phyloP scores from a whole-genome alignment of 805 yeast species.

The Ogataea siamensis region DNA sequence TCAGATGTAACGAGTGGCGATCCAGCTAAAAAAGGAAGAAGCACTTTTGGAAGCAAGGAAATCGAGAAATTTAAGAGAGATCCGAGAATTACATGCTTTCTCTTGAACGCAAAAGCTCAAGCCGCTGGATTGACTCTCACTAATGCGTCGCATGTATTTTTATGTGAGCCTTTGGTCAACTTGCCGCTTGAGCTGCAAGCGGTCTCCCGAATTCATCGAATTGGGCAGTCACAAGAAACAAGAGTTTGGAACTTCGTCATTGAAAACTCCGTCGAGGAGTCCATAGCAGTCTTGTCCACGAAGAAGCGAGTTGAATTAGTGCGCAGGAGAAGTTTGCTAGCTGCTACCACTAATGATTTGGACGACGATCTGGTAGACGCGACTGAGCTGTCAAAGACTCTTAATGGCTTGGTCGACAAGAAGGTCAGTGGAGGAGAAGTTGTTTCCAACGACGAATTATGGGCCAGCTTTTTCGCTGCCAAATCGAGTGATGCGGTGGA shows the following conservation, averaged over 20 bases:
- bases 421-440: constrained; percentile 53
- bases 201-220: constrained; percentile 85
- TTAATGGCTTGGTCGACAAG: constrained; percentile 47
- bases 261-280: constrained; percentile 83
- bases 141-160: constrained; percentile 87
- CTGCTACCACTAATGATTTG: constrained; percentile 20
- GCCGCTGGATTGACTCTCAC: constrained; percentile 89
- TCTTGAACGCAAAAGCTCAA: constrained; percentile 80
- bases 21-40: constrained; percentile 1
- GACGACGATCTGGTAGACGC: constrained; percentile 49
- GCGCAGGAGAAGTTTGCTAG: constrained; percentile 21
- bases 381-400: constrained; percentile 50
- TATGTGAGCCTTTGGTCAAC: constrained; percentile 91
- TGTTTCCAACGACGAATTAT: constrained; percentile 55
- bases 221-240: constrained; percentile 81
- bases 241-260: constrained; percentile 92
- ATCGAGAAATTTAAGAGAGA: constrained; percentile 61
- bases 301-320: constrained; percentile 51
- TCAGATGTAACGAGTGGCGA: constrained; percentile 24
- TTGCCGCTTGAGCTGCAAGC: constrained; percentile 89
- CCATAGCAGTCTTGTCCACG: constrained; percentile 68
- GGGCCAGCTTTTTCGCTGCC: constrained; percentile 57
- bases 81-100: constrained; percentile 71
- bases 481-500: constrained; percentile 25
- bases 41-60: constrained; percentile 30